Base-by-base conservation (phyloP, 441 rosid genomes). In the Populus hybrid region DNA sequence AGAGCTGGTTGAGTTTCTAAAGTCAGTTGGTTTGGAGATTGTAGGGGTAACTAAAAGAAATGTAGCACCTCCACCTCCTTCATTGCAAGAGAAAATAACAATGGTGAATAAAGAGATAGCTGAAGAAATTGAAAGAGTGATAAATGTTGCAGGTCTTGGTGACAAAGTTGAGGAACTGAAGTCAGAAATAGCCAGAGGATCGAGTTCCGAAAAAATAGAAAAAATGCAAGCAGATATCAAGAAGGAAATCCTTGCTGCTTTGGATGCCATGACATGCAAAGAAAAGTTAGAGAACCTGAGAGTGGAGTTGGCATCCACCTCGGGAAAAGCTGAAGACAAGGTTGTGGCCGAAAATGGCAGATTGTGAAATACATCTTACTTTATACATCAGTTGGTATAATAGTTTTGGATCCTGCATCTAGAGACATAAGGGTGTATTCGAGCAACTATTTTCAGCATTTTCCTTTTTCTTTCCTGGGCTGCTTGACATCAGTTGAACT, bases 11-110 rank as follows among this genome's bases (percentile, higher is more conserved):
- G 77, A 74, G 18, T 81, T 74, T 66, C 77, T 82, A 8, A 81
- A 82, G 75, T 82, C 85, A 10, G 82, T 83, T 24, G 81, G 84
- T 75, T 73, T 86, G 78, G 84, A 88, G 66, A 77, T 86, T 63
- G 71, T 88, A 63, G 81, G 85, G 20, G 74, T 81, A 40, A 69
- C 75, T 2, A 78, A 73, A 69, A 79, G 82, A 78, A 82, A 85
- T 14, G 50, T 18, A 4, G 70, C 69, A 50, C 21, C 61, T n/a
- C 69, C 83, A 6, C 59, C 84, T 28, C 70, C 83, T 12, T 76
- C 74, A 8, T 35, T 74, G 68, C 79, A n/a, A 30, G 80, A 81
- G 28, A 82, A 76, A 79, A 70, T 84, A 24, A 75, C 35, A 14
- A 81, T 26, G 6, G 75, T 74, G 18, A 81, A 81, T 66, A 76